These are phyloP conservation scores for Candida coleopterorum DNA, from an alignment of 805 yeast genomes.

Conservation along the genomic window DNA sequence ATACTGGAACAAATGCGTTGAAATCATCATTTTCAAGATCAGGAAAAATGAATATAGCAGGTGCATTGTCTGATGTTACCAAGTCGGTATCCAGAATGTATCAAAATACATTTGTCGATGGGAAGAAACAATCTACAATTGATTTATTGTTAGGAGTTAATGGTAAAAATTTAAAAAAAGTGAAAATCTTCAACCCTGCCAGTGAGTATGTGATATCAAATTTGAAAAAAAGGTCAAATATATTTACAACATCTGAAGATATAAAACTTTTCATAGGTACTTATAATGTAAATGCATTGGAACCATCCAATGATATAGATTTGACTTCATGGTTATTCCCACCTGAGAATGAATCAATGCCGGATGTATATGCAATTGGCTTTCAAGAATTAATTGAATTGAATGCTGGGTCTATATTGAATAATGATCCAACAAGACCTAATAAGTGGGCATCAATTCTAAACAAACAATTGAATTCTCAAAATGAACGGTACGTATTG, in stretches of 20 bases:
- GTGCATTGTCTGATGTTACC: constrained; percentile 95
- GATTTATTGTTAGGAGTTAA: constrained; percentile 82
- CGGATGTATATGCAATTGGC: constrained; percentile 86
- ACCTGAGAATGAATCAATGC: constrained; percentile 42
- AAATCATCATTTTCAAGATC: constrained; percentile 91
- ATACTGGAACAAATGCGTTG: constrained; percentile 54
- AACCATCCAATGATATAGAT: constrained; percentile 35
- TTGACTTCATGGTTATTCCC: constrained; percentile 83
- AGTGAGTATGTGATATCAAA: constrained; percentile 75
- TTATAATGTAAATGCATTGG: constrained; percentile 77
- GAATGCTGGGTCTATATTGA: constrained; percentile 85
- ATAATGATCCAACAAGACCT: constrained; percentile 76
- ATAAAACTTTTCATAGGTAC: constrained; percentile 77
- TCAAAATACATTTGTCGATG: constrained; percentile 93
- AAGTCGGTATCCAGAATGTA: constrained; percentile 93
- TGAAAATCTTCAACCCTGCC: constrained; percentile 80
- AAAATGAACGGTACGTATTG: constrained; percentile 46
- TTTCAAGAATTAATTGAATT: constrained; percentile 92
- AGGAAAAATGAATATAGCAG: constrained; percentile 95
- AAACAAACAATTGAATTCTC: constrained; percentile 53
- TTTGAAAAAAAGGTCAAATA: constrained; percentile 42
- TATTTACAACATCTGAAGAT: constrained; percentile 57
- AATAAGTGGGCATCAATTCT: constrained; percentile 74
- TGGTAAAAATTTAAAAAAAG: constrained; percentile 60
- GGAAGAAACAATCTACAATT: constrained; percentile 82